Evolutionary conservation across 192 early-diverging fungal genomes (phyloP), one percentile per base, ranked within the genome.

Genomic region (Fimicolochytrium jonesii): DNA sequence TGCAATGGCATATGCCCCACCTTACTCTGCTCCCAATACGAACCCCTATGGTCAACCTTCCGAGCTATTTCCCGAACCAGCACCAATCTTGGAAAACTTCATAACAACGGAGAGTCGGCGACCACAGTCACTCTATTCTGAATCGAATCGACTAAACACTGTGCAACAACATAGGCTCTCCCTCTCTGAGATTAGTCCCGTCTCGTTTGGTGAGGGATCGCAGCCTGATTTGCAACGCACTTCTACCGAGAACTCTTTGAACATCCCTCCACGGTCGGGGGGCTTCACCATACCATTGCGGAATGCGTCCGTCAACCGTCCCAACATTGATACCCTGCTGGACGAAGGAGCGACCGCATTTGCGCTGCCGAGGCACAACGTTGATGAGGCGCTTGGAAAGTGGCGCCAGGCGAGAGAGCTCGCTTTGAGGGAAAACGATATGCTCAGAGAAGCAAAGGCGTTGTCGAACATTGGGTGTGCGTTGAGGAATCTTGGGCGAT

Each of bases 341-440:
- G 59, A 68, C 34, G 57, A 53, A 39, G 67, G 67, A 17, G 67
- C 44, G 20, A 54, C 32, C 42, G 67, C 67, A 11, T 61, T 47
- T 33, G 58, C 58, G 3, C 59, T 59, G 26, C 67, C 67, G 22
- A 36, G 67, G 4, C 52, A 61, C 46, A 56, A 61, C 41, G 34
- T 68, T n/a, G 69, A 59, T 15, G 72, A 74, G 37, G 72, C 72
- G 20, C 34, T 74, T 10, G 10, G 11, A 26, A 69, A 61, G 29
- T 77, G 75, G 75, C 72, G 66, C 5, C 67, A 67, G 35, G 72
- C 75, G n/a, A 26, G 66, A 6, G 54, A 64, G 13, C 26, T 70
- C 33, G 69, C 72, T n/a, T 64, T 55, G n/a, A 43, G 56, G 51
- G 72, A 77, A 56, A 56, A 57, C 18, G 75, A 77, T 50, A 20